Conservation (phyloP, 2,329 filamentous ascomycete species). For the Cadophora gregata region DNA sequence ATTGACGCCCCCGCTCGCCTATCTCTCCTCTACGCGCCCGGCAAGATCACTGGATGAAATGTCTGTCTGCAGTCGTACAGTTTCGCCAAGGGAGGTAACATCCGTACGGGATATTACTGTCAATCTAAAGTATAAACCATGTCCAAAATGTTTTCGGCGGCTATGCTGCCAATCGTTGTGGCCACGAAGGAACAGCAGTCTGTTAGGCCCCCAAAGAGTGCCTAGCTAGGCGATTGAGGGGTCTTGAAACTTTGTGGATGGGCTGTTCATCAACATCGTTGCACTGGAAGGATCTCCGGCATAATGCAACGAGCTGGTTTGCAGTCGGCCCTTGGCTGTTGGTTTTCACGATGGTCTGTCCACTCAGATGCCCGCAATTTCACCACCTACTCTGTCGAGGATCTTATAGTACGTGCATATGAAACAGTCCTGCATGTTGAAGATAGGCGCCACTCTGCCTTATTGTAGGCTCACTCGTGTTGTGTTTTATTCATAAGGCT, state of each 20-base stretch:
- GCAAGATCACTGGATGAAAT: not conserved
- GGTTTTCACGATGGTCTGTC: not conserved
- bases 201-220: conserved; percentile 8
- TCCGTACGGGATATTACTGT: not conserved
- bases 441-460: not conserved
- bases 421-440: conserved; percentile 1
- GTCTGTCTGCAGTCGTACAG: not conserved
- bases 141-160: not conserved
- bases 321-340: not conserved
- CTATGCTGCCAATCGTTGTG: conserved; percentile 6
- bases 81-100: not conserved
- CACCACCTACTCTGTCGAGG: not conserved
- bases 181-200: not conserved
- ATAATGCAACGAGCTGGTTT: not conserved
- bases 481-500: not conserved
- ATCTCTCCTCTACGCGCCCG: conserved; percentile 2
- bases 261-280: not conserved
- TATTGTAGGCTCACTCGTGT: not conserved
- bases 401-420: not conserved
- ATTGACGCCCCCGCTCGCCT: not conserved
- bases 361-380: not conserved
- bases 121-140: not conserved
- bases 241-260: not conserved
- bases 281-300: not conserved
- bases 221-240: conserved; percentile 5